Base-by-base conservation (phyloP, 2,329 filamentous ascomycete species). In the Trichophyton schoenleinii region DNA sequence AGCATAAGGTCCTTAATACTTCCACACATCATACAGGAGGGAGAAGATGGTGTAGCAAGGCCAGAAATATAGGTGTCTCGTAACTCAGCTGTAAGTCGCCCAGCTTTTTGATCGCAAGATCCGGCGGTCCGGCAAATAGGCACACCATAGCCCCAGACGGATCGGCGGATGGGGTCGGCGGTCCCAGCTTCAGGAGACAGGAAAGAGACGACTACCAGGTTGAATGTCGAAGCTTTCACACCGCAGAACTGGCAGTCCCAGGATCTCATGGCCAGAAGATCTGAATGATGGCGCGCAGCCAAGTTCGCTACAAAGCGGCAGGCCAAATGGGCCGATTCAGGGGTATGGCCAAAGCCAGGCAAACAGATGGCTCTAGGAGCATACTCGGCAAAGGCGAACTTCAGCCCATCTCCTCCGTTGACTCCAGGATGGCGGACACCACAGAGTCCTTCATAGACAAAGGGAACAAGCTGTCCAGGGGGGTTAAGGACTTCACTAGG, bases 211-310 rank as follows among this genome's bases (percentile, higher is more conserved):
- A 46, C 44, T 13, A 52, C 44, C 41, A 53, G 25, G 46, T 55
- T 53, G 31, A 60, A 60, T 3, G 44, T 55, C 18, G 44, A 38
- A 3, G 46, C 59, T 25, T 18, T 60, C 6, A 18, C 25, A 22
- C 59, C 48, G 28, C 59, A 60, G 13, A 60, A 60, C 31, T 60
- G 59, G 46, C 59, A 60, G 28, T 60, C 48, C 59, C 59, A 60
- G 46, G 28, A 13, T n/a, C 28, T 5, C 44, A 60, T 36, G n/a
- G 31, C n/a, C 18, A 60, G 59, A 15, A 60, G 59, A 18, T 60
- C 48, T 8, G 9, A 11, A 20, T 41, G 36, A 31, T 60, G 59
- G 31, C 59, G 59, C 5, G 42, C 46, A 18, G 48, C 59, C 44
- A 60, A 42, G 18, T 34, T 36, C 15, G 59, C 59, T n/a, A 55